Percentiles rank a stretch among this genome's conserved stretches.
Conservation (phyloP, 352 stramenopile species). For the Globisporangium irregulare region DNA sequence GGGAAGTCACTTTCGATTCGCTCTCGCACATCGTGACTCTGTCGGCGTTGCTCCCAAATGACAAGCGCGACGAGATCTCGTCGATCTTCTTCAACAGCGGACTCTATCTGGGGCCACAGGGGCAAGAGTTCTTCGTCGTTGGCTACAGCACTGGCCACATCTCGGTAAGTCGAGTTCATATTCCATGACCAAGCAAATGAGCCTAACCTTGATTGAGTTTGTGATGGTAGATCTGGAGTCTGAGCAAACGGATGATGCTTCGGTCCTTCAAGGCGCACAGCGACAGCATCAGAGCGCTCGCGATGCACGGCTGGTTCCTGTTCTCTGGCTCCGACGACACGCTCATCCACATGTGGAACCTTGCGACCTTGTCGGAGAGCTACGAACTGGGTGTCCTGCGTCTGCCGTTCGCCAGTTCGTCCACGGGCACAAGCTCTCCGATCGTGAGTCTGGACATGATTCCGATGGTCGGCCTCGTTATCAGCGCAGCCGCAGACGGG, state of each 20-base stretch:
- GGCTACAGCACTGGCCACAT: constrained; percentile 54
- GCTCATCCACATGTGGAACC: constrained; percentile 67
- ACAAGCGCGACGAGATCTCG: constrained; percentile 48
- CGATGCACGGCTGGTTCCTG: constrained; percentile 65
- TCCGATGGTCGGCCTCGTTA: constrained; percentile 30
- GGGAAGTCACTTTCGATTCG: constrained; percentile 45
- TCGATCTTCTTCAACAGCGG: constrained; percentile 53
- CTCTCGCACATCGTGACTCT: constrained; percentile 20
- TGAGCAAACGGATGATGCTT: constrained; percentile 40
- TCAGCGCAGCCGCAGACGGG: constrained; percentile 51
- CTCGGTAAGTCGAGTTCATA: constrained; percentile 23
- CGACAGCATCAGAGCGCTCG: constrained; percentile 50
- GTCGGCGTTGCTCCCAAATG: constrained; percentile 12
- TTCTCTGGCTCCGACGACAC: constrained; percentile 74
- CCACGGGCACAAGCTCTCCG: constrained; percentile 34
- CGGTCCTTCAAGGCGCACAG: constrained; percentile 51
- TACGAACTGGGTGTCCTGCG: constrained; percentile 62
- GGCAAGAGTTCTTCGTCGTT: constrained; percentile 55
- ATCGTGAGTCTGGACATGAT: constrained; percentile 57
- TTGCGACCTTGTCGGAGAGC: constrained; percentile 32
- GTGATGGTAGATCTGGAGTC: constrained; percentile 46
- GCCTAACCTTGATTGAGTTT: neutral
- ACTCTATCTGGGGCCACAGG: constrained; percentile 31
- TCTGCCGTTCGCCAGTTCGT: constrained; percentile 28
- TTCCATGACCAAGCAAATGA: neutral